Percentiles rank a stretch among this genome's conserved stretches.
Conservation (phyloP, 2,329 filamentous ascomycete genomes). For the Aspergillus quadrilineatus region DNA sequence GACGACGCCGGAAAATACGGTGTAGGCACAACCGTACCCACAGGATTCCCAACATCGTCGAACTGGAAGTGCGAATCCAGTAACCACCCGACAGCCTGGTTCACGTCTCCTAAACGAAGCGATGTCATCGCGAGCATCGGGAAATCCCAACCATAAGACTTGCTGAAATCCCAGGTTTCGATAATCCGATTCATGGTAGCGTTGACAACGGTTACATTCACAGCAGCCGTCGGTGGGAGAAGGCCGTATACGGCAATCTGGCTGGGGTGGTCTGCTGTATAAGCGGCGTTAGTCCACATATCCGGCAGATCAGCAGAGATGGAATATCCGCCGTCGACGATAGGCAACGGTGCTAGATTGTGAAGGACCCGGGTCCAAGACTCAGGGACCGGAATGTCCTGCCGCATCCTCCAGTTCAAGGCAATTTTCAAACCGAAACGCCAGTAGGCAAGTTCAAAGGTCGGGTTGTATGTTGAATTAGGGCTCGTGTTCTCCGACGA, state of each 20-base stretch:
- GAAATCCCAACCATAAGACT: conserved; percentile 50
- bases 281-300: conserved; percentile 41
- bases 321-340: conserved; percentile 52
- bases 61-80: conserved; percentile 54
- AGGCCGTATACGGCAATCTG: conserved; percentile 49
- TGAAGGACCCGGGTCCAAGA: conserved; percentile 52
- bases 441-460: conserved; percentile 63
- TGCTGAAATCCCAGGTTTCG: conserved; percentile 44
- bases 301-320: conserved; percentile 55
- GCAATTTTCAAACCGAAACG: conserved; percentile 59
- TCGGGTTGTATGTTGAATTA: conserved; percentile 57
- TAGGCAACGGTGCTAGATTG: conserved; percentile 55
- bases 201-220: conserved; percentile 38
- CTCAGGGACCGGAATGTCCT: conserved; percentile 44
- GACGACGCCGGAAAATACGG: conserved; percentile 58
- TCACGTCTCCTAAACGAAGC: conserved; percentile 42
- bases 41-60: conserved; percentile 57
- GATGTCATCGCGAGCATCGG: conserved; percentile 50
- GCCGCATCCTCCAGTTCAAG: conserved; percentile 52
- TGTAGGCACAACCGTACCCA: conserved; percentile 53
- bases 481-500: conserved; percentile 60
- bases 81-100: conserved; percentile 44
- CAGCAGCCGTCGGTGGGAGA: conserved; percentile 41
- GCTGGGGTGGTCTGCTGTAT: conserved; percentile 44
- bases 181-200: conserved; percentile 43